These are phyloP conservation scores for Chaetomium tenue DNA, from an alignment of 495 filamentous ascomycete genomes.

Conservation along the genomic window DNA sequence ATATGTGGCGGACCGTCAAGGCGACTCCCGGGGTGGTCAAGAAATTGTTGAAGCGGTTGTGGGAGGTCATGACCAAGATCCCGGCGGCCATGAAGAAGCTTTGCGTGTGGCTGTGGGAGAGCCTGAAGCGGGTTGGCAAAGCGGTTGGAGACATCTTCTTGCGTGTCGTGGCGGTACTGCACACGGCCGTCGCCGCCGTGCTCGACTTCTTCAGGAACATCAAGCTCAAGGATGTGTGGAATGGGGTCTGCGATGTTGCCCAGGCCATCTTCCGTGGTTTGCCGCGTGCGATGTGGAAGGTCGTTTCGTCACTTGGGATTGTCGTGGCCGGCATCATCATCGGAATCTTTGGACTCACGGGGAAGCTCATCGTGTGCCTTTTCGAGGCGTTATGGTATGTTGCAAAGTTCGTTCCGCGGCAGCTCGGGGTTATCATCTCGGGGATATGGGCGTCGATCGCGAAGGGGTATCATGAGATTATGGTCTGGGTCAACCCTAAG, in stretches of 20 bases:
- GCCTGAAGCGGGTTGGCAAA: slow-evolving; percentile 30
- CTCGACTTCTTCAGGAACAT: slow-evolving; percentile 39
- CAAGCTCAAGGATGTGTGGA: slow-evolving; percentile 42
- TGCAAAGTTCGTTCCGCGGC: slow-evolving; percentile 36
- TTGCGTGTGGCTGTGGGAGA: slow-evolving; percentile 35
- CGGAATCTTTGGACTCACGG: slow-evolving; percentile 35
- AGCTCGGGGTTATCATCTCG: slow-evolving; percentile 36
- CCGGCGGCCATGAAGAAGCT: slow-evolving; percentile 35
- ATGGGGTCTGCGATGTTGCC: slow-evolving; percentile 36
- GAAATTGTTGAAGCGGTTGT: slow-evolving; percentile 19
- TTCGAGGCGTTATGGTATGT: slow-evolving; percentile 30
- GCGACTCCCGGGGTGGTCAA: slow-evolving; percentile 25
- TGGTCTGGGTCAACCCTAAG: slow-evolving; percentile 47
- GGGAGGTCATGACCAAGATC: slow-evolving; percentile 32
- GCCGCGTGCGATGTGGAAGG: slow-evolving; percentile 34
- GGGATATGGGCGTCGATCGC: slow-evolving; percentile 35
- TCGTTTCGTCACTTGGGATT: slow-evolving; percentile 29
- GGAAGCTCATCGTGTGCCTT: slow-evolving; percentile 33
- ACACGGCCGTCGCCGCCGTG: slow-evolving; percentile 39
- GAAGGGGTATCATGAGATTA: slow-evolving; percentile 41
- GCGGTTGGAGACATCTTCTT: slow-evolving; percentile 33
- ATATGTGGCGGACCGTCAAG: slow-evolving; percentile 28
- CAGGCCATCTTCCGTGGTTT: slow-evolving; percentile 36
- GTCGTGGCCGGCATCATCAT: slow-evolving; percentile 29
- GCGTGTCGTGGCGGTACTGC: slow-evolving; percentile 35